Percentiles rank a stretch among this genome's conserved stretches.
These are phyloP conservation scores for Escovopsis sp. DNA, from an alignment of 2,329 filamentous ascomycete genomes.

Conservation along the genomic window DNA sequence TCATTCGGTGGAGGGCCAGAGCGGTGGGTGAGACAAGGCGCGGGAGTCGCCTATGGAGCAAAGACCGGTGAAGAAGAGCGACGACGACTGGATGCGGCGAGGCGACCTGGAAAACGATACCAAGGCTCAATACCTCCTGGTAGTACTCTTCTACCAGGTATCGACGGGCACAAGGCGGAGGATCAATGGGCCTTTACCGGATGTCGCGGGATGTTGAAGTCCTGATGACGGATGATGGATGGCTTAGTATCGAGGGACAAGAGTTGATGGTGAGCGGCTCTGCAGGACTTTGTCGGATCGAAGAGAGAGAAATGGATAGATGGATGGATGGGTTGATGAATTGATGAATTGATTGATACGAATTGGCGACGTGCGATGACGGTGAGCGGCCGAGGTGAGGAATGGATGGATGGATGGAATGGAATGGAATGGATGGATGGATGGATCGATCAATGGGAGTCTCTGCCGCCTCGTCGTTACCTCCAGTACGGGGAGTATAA, in stretches of 20 bases:
- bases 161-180: too few relatives aligned
- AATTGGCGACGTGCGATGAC: too few relatives aligned
- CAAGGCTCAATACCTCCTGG: too few relatives aligned
- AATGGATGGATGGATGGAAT: too few relatives aligned
- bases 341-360: neutral
- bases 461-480: too few relatives aligned
- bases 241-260: too few relatives aligned
- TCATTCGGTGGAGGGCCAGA: conserved; percentile 1
- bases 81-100: conserved; percentile 5
- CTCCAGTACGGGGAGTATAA: too few relatives aligned
- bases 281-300: neutral
- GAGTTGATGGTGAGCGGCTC: neutral
- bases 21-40: conserved; percentile 8
- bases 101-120: neutral
- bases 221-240: too few relatives aligned
- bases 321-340: neutral
- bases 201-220: too few relatives aligned
- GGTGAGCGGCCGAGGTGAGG: too few relatives aligned
- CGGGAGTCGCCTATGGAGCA: conserved; percentile 7
- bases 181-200: neutral
- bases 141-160: too few relatives aligned
- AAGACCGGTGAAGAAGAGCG: conserved; percentile 4
- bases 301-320: neutral
- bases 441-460: neutral
- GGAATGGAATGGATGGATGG: neutral